Percentiles rank a stretch among this genome's conserved stretches.
These are phyloP conservation scores for Neurospora tetrasperma DNA, from an alignment of 495 filamentous ascomycete species.

Conservation along the genomic window DNA sequence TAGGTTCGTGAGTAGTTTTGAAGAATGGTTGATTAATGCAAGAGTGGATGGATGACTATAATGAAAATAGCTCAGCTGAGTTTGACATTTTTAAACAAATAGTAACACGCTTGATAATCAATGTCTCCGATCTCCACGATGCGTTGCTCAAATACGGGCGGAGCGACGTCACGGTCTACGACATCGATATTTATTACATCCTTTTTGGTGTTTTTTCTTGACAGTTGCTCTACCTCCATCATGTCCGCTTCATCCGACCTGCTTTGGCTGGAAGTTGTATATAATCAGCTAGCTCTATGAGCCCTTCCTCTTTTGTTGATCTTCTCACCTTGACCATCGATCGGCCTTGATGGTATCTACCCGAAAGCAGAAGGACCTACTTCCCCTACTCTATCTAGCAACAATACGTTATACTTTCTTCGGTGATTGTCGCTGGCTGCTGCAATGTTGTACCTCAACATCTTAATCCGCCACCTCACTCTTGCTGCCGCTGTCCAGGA, in stretches of 20 bases:
- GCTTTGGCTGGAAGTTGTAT: background rate
- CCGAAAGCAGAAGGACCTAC: slow-evolving; percentile 8
- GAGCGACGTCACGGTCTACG: background rate
- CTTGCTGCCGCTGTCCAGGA: too few relatives aligned
- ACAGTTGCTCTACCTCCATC: background rate
- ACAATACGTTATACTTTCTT: background rate
- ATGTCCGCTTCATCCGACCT: background rate
- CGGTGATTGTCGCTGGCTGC: background rate
- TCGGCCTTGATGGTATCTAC: slow-evolving; percentile 3
- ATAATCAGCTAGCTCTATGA: background rate
- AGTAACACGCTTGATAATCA: background rate
- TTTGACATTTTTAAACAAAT: background rate
- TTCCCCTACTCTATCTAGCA: background rate
- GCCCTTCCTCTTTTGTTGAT: background rate
- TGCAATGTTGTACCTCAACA: too few relatives aligned
- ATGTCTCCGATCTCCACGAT: background rate
- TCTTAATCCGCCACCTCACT: too few relatives aligned
- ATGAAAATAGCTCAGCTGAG: background rate
- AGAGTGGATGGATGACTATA: background rate
- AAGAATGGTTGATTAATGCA: background rate
- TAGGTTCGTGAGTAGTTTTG: background rate
- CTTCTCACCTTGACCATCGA: background rate
- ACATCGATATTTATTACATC: background rate
- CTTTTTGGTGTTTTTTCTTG: background rate
- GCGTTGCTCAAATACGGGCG: background rate